Conservation (phyloP, 208 protist genomes). For the Acanthamoeba healyi region DNA sequence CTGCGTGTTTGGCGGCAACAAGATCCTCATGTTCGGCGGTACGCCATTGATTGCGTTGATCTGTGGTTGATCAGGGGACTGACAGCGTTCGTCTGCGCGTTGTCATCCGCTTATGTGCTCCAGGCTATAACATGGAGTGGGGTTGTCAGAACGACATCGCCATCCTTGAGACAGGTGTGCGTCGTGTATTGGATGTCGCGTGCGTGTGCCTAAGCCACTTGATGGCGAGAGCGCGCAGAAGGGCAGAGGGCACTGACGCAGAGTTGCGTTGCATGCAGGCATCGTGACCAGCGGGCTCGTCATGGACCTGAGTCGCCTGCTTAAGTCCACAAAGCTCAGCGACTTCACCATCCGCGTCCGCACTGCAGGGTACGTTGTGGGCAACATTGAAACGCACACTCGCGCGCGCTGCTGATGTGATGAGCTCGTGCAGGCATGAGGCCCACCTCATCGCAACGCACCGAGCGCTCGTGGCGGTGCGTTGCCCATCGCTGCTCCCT, state of each 20-base stretch:
- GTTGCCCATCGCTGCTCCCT: neutral
- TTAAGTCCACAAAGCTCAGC: neutral
- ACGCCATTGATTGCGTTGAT: too few relatives aligned
- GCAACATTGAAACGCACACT: too few relatives aligned
- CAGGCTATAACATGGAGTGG: conserved; percentile 1
- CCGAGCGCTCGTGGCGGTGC: neutral
- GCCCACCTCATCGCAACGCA: neutral
- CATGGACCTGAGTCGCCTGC: neutral
- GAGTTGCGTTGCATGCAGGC: too few relatives aligned
- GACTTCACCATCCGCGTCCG: conserved; percentile 18
- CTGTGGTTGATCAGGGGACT: too few relatives aligned
- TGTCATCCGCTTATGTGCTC: too few relatives aligned
- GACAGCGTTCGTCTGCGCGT: too few relatives aligned
- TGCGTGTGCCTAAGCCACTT: too few relatives aligned
- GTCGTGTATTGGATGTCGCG: too few relatives aligned
- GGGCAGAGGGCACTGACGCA: too few relatives aligned
- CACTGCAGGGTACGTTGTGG: too few relatives aligned
- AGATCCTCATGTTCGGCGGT: conserved; percentile 43
- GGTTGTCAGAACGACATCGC: conserved; percentile 25
- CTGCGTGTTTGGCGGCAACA: conserved; percentile 41
- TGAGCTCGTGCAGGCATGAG: neutral
- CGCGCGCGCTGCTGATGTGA: too few relatives aligned
- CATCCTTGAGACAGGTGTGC: neutral
- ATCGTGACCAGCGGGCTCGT: conserved; percentile 32
- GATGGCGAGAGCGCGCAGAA: too few relatives aligned